A percentile compares a stretch with the other conserved stretches of the same genome.
phyloP scores from a whole-genome alignment of 2,329 filamentous ascomycete genomes.

The Arthrobotrys entomopaga region DNA sequence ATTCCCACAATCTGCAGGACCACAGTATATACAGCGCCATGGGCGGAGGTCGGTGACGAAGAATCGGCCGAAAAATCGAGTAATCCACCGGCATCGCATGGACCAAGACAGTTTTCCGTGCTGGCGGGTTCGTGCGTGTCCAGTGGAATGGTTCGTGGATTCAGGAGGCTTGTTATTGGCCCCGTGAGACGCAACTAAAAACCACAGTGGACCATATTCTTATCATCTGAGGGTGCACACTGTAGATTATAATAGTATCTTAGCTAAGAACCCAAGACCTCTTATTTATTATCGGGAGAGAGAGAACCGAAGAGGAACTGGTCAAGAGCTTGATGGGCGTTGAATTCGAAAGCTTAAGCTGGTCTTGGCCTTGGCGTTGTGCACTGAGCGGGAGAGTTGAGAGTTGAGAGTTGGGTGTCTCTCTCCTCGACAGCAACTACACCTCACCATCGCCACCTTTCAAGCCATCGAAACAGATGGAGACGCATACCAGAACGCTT shows the following conservation, averaged over 20 bases:
- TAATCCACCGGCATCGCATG: conserved; percentile 45
- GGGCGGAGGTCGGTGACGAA: conserved; percentile 33
- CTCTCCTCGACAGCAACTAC: neutral
- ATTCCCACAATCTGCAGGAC: conserved; percentile 29
- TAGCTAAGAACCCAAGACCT: too few relatives aligned
- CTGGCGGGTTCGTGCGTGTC: conserved; percentile 47
- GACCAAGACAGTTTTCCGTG: conserved; percentile 42
- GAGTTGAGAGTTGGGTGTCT: too few relatives aligned
- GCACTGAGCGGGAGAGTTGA: too few relatives aligned
- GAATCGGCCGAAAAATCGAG: conserved; percentile 9
- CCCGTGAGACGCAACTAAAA: conserved; percentile 2
- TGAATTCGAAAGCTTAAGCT: too few relatives aligned
- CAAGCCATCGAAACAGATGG: conserved; percentile 44
- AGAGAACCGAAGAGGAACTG: neutral
- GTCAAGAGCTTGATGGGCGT: too few relatives aligned
- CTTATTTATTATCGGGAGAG: neutral
- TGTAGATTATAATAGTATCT: neutral
- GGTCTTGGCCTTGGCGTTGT: conserved; percentile 16
- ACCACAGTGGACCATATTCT: conserved; percentile 15
- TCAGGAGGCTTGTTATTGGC: conserved; percentile 42
- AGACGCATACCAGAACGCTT: conserved; percentile 32
- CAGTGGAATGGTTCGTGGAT: conserved; percentile 53
- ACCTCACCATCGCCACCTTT: conserved; percentile 11
- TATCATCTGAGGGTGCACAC: conserved; percentile 6
- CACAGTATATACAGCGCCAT: neutral